Evolutionary conservation across 1,139 yeast genomes (phyloP).

Genomic region (Diutina rugosa): DNA sequence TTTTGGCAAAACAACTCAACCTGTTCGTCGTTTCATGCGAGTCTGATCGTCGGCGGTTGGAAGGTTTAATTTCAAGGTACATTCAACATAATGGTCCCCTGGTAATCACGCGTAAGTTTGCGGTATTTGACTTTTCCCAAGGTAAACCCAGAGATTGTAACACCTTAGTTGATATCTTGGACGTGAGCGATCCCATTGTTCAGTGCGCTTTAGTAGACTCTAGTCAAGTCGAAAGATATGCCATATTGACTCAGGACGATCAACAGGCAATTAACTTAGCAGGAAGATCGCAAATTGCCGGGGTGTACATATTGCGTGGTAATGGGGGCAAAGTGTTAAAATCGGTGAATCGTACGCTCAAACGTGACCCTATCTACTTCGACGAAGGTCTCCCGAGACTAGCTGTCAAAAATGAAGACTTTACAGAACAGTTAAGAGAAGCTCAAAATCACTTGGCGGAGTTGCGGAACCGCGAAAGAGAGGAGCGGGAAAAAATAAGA

Average conservation of each 20-base stretch:
- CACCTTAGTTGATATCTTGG: conserved; percentile 49
- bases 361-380: neutral
- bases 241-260: conserved; percentile 18
- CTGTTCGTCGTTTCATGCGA: conserved; percentile 58
- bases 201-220: conserved; percentile 56
- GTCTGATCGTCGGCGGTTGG: conserved; percentile 43
- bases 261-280: neutral
- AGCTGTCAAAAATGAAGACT: neutral
- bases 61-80: conserved; percentile 4
- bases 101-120: conserved; percentile 44
- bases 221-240: conserved; percentile 42
- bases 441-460: neutral
- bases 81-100: neutral
- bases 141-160: conserved; percentile 19
- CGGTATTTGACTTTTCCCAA: conserved; percentile 36
- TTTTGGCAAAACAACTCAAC: conserved; percentile 32
- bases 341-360: neutral
- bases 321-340: neutral
- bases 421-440: neutral
- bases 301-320: neutral
- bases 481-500: neutral
- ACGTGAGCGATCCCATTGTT: conserved; percentile 39
- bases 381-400: neutral
- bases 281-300: neutral
- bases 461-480: neutral